Base-by-base conservation (phyloP, 257 asterid genomes). In the Thymus mandschuricus region DNA sequence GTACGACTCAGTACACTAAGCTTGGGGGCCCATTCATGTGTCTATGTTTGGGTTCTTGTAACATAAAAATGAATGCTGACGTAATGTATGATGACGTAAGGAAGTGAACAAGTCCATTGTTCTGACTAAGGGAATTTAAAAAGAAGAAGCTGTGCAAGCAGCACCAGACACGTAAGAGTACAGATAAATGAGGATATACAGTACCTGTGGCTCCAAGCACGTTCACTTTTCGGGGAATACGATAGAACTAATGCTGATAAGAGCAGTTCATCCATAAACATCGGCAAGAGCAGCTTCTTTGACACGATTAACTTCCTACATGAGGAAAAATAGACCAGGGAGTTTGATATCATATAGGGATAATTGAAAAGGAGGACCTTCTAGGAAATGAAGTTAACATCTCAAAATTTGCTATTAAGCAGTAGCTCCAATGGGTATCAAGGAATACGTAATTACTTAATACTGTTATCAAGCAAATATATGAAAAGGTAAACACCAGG, bases 201-300 rank as follows among this genome's bases (percentile, higher is more conserved):
- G 59, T 75, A 92, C 98, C 96, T 82, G 77, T 94, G 99, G 87
- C 85, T 92, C 99, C 99, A 94, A 57, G 99, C 89, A 69, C 88
- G 81, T 69, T 94, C 98, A 76, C 99, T 94, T 81, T 94, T 94
- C 34, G 98, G 95, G 41, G 97, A 84, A 84, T 77, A 79, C 5
- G 97, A 91, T 68, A 94, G 88, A 79, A 94, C 87, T 54, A 87
- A 71, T 68, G 85, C 72, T 29, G 99, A 91, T 56, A 91, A 75
- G 64, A 48, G 78, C 9, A 92, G 92, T 80, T 95, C 99, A 75
- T 89, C 88, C 88, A 84, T 69, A 46, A 83, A 78, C 76, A 75
- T 74, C 34, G 85, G 71, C 44, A 79, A 49, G 60, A 66, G 76
- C 69, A 69, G 78, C 82, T 83, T 80, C 84, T 79, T 85, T 68